Conservation (phyloP, 2,329 filamentous ascomycete species). For the Neurospora sp. region DNA sequence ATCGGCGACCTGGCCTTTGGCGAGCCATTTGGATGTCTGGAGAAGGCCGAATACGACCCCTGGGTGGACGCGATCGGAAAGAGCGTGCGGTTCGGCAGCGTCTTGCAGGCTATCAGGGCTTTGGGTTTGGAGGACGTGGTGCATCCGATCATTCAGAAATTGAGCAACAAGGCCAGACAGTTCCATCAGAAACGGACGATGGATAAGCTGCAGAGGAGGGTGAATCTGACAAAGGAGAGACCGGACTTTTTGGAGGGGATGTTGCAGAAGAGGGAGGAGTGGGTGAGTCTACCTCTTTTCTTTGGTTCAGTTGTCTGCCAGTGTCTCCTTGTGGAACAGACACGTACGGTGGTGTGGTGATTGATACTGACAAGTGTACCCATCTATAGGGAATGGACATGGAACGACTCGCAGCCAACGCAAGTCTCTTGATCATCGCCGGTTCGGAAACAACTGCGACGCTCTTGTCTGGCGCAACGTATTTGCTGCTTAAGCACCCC, state of each 20-base stretch:
- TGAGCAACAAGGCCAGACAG: background rate
- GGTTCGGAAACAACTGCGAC: slow-evolving; percentile 18
- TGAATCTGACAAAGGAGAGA: slow-evolving; percentile 6
- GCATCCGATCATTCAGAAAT: background rate
- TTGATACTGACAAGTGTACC: background rate
- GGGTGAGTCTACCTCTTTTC: slow-evolving; percentile 6
- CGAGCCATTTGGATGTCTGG: slow-evolving; percentile 17
- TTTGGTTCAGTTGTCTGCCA: too few species aligned
- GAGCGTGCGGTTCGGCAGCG: slow-evolving; percentile 4
- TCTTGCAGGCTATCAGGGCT: slow-evolving; percentile 4
- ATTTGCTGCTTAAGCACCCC: slow-evolving; percentile 23
- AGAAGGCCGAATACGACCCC: slow-evolving; percentile 10
- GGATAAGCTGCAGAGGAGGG: slow-evolving; percentile 7
- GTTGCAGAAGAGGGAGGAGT: slow-evolving; percentile 8
- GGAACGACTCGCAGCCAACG: slow-evolving; percentile 6
- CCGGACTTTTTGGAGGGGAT: slow-evolving; percentile 13
- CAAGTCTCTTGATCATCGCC: slow-evolving; percentile 8
- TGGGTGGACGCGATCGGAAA: slow-evolving; percentile 11
- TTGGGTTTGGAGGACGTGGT: background rate
- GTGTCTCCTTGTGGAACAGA: too few species aligned
- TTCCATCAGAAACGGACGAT: slow-evolving; percentile 1
- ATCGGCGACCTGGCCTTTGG: slow-evolving; percentile 18
- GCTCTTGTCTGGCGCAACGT: slow-evolving; percentile 14
- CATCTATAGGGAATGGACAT: background rate
- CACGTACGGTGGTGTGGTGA: background rate